These are phyloP conservation scores for Neonectria hederae DNA, from an alignment of 2,329 filamentous ascomycete genomes.

Conservation along the genomic window DNA sequence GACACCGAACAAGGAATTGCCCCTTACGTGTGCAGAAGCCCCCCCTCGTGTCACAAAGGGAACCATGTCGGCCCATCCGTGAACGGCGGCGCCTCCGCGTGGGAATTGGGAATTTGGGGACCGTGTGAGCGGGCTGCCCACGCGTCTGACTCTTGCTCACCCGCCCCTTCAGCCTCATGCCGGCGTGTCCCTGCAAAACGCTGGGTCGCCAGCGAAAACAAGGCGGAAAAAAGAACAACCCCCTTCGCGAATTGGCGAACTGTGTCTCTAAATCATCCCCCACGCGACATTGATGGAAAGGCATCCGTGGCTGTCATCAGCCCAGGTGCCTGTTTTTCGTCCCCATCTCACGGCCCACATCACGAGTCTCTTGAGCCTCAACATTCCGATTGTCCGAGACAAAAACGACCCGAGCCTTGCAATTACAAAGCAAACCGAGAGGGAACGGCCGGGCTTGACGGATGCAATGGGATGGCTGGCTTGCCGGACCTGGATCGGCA, in stretches of 20 bases:
- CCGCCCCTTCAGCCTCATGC: conserved; percentile 9
- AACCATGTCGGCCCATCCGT: background rate
- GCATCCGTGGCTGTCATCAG: background rate
- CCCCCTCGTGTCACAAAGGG: background rate
- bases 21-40: background rate
- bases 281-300: background rate
- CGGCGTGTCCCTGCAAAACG: background rate
- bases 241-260: background rate
- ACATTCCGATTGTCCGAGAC: background rate
- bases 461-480: background rate
- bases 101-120: background rate
- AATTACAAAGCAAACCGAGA: background rate
- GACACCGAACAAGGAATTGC: background rate
- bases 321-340: background rate
- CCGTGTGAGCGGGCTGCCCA: too few relatives aligned
- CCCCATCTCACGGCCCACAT: background rate
- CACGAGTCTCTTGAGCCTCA: background rate
- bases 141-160: conserved; percentile 5
- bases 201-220: background rate
- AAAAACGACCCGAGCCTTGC: background rate
- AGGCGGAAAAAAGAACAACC: background rate
- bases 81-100: background rate
- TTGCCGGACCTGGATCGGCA: conserved; percentile 22
- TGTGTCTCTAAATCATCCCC: background rate
- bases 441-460: background rate